Evolutionary conservation across 768 basidiomycete genomes (phyloP), one percentile per base, ranked within the genome.

Genomic region (Astraeus odoratus): DNA sequence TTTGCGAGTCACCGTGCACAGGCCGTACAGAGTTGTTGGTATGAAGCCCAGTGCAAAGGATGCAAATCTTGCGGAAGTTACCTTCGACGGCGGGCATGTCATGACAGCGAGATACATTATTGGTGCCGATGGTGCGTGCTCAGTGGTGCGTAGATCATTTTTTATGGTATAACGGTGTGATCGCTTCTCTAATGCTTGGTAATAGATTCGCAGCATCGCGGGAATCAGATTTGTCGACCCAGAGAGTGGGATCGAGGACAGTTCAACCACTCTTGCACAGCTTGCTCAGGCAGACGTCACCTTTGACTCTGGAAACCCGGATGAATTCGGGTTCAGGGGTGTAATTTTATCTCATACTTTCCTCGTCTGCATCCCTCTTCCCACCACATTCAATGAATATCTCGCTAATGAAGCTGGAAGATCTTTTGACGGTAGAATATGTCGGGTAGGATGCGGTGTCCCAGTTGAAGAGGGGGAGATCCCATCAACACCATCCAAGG

Each of bases 101-200:
- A 65, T 78, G 27, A 65, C 57, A 3, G 57, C 75, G 9, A 67
- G 65, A 26, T 76, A 74, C 53, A 69, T 77, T 4, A 51, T 77
- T 26, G 76, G 71, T 22, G 75, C 76, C 5, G 77, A 80, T 53
- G 76, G 77, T 4, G 60, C 74, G 3, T 65, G 56, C 44, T 78
- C 75, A 1, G 51, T 56, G 30, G 76, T 76, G 52, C 41, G 66
- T 53, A 48, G 39, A 6, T 19, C 18, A 37, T 16, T 39, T 27
- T n/a, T 8, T 15, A 39, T 12, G 5, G 6, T 43, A n/a, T 23
- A 16, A 20, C 9, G 30, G 29, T 36, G 9, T 22, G 42, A 37
- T 18, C 13, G 25, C 15, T 3, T 24, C 24, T 39, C 15, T 29
- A n/a, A 13, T 8, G 15, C 39, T 30, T 27, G 34, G 36, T 27